Base-by-base conservation (phyloP, 2,329 filamentous ascomycete species). In the Claviceps purpurea region DNA sequence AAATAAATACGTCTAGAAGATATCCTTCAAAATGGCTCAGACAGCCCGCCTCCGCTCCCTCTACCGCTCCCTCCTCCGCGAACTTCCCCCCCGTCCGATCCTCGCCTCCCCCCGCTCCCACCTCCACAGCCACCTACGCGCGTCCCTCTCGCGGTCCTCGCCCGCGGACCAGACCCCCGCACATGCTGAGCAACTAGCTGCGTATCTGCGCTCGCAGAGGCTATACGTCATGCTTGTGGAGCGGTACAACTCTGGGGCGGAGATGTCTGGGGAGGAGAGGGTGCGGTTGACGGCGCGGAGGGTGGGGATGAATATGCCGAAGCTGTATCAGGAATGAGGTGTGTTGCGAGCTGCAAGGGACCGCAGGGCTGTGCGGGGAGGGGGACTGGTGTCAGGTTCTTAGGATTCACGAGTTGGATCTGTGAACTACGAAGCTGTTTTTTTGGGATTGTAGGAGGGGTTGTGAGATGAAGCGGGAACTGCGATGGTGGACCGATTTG, bases 221-320 rank as follows among this genome's bases (percentile, higher is more conserved):
- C 79, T 80, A 64, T 96, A 97, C 66, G 78, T 81, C 26, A 84
- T 81, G 16, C 71, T 97, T 44, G 67, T 97, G 40, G 90, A 96
- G 70, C 78, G 90, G 60, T 97, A 98, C 70, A 97, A 97, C 67
- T 89, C 89, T 0, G 89, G 90, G 18, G 88, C 94, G 81, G 79
- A 81, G 58, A 87, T 95, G 84, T 81, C 85, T 58, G 84, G 82
- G 65, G 82, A 94, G 69, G 90, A 97, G 72, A 77, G 87, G 55
- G 82, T 96, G 43, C 73, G 88, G 53, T 72, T 96, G 72, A 86
- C 87, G 51, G 93, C 93, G 8, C 75, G 89, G 68, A 80, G 87
- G 64, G 89, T 97, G 42, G 93, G 91, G 18, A 89, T 96, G 85
- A 78, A 96, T 68, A 65, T 97, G 68, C 91, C 91, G 0, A 67